These are phyloP conservation scores for Naganishia sp. DNA, from an alignment of 1,284 basidiomycete species.

Conservation along the genomic window DNA sequence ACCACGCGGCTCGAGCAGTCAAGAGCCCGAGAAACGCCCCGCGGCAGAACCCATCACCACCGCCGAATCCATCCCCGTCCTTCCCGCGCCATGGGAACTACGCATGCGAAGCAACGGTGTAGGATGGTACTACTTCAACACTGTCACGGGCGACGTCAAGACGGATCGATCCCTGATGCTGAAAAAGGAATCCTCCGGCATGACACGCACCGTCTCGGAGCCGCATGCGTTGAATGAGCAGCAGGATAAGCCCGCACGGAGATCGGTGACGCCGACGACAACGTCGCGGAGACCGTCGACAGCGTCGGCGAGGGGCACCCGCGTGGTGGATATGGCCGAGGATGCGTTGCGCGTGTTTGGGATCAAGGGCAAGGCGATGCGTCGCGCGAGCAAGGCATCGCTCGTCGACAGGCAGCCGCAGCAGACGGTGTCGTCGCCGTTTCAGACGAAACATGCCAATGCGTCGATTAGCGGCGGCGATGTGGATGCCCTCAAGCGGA, in stretches of 20 bases:
- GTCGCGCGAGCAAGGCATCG: slow-evolving; percentile 29
- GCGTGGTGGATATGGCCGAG: slow-evolving; percentile 16
- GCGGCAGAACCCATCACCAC: not conserved
- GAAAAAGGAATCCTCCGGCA: not conserved
- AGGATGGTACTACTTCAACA: slow-evolving; percentile 28
- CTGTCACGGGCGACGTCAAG: slow-evolving; percentile 23
- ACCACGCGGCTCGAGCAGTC: not conserved
- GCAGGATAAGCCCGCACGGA: not conserved
- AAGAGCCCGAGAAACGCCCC: not conserved
- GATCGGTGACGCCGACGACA: not conserved
- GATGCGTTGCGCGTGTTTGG: slow-evolving; percentile 25
- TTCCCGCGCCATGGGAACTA: slow-evolving; percentile 17
- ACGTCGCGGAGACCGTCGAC: slow-evolving; percentile 14
- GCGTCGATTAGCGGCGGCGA: slow-evolving; percentile 5
- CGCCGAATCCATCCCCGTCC: not conserved
- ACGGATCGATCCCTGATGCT: slow-evolving; percentile 18
- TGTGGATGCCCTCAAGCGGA: not conserved
- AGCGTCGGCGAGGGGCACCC: not conserved
- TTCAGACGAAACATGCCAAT: not conserved
- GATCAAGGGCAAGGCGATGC: slow-evolving; percentile 4
- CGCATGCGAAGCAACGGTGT: slow-evolving; percentile 11
- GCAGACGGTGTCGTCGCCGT: not conserved
- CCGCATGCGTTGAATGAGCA: not conserved
- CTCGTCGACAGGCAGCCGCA: not conserved
- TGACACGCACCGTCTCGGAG: slow-evolving; percentile 17